Percentiles rank a stretch among this genome's conserved stretches.
Conservation (phyloP, 2,329 filamentous ascomycete genomes). For the Hymenoscyphus fructigenus region DNA sequence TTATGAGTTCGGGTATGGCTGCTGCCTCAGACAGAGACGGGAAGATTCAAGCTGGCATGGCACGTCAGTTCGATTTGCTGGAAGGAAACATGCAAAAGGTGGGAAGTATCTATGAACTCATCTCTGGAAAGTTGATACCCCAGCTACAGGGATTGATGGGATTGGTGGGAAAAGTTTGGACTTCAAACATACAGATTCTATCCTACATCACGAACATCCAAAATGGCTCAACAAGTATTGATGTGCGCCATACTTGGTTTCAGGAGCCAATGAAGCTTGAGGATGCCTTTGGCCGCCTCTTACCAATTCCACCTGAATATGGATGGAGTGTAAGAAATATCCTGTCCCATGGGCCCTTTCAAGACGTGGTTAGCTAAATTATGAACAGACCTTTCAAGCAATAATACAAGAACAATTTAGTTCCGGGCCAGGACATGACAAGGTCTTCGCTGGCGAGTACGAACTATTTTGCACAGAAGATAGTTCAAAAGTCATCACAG, state of each 20-base stretch:
- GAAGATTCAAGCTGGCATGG: neutral
- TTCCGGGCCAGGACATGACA: neutral
- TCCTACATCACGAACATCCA: neutral
- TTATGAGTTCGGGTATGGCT: neutral
- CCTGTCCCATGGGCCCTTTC: no score
- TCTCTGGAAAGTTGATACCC: neutral
- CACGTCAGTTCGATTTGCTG: neutral
- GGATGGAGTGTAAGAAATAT: neutral
- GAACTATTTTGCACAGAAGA: neutral
- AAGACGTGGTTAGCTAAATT: no score
- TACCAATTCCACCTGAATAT: neutral
- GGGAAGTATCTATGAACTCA: neutral
- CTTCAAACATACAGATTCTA: neutral
- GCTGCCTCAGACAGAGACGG: neutral
- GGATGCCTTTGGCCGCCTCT: neutral
- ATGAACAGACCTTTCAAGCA: neutral
- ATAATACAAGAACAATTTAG: neutral
- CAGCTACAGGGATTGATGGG: neutral
- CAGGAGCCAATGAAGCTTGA: neutral
- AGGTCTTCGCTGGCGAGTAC: neutral
- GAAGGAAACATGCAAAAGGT: neutral
- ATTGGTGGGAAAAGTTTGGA: neutral
- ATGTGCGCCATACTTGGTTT: neutral
- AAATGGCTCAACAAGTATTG: neutral
- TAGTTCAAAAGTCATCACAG: neutral